Conservation (phyloP, 2,329 filamentous ascomycete species). For the Aureobasidium musti region DNA sequence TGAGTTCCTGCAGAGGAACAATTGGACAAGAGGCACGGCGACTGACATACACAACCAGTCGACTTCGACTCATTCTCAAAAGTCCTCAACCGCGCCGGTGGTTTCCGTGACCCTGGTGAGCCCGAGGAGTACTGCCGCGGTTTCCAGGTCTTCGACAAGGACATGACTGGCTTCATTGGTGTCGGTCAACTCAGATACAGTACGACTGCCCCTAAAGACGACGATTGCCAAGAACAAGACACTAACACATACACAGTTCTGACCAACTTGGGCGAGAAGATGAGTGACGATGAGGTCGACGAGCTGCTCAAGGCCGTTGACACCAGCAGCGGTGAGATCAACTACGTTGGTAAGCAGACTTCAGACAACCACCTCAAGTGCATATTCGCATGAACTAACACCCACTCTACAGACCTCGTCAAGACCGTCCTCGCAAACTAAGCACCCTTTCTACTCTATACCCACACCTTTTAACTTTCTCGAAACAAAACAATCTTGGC, state of each 20-base stretch:
- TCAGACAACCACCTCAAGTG: background rate
- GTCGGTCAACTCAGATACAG: slow-evolving; percentile 95
- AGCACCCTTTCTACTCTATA: slow-evolving; percentile 13
- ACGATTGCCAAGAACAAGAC: background rate
- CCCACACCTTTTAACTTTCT: slow-evolving; percentile 12
- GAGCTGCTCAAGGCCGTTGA: slow-evolving; percentile 98
- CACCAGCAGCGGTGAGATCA: slow-evolving; percentile 92
- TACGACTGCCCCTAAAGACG: slow-evolving; percentile 38
- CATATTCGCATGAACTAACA: background rate
- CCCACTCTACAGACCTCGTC: slow-evolving; percentile 40
- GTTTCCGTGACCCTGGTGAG: slow-evolving; percentile 97
- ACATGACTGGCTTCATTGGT: slow-evolving; percentile 96
- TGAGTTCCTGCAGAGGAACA: slow-evolving; percentile 57
- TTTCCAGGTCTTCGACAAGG: slow-evolving; percentile 99
- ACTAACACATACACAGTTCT: slow-evolving; percentile 58
- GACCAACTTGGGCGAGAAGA: slow-evolving; percentile 98
- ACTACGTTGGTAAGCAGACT: slow-evolving; percentile 77
- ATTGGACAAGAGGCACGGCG: background rate
- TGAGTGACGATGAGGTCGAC: slow-evolving; percentile 98
- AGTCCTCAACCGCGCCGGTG: slow-evolving; percentile 93
- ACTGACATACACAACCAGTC: slow-evolving; percentile 58
- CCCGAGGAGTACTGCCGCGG: slow-evolving; percentile 98
- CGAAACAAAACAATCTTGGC: slow-evolving; percentile 24
- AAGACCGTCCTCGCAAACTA: slow-evolving; percentile 47
- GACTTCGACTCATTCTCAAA: slow-evolving; percentile 98